A percentile compares a stretch with the other conserved stretches of the same genome.
phyloP scores from a whole-genome alignment of 1,284 basidiomycete genomes.

The Flammula alnicola region DNA sequence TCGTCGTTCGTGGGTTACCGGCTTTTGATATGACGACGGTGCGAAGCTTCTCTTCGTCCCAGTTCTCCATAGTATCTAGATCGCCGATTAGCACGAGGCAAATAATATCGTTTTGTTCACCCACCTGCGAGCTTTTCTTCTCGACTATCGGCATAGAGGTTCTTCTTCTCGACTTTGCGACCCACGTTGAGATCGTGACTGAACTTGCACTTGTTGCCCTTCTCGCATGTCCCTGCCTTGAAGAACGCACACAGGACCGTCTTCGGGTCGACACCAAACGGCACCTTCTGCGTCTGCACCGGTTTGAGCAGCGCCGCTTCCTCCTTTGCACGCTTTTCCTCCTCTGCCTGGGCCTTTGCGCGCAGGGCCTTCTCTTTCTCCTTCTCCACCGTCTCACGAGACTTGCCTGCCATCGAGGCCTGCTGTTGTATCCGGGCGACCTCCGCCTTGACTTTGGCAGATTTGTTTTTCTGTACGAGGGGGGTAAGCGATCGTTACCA shows the following conservation, averaged over 20 bases:
- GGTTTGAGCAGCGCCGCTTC: slow-evolving; percentile 83
- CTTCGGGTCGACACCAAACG: slow-evolving; percentile 96
- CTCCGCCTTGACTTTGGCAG: slow-evolving; percentile 88
- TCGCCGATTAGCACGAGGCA: slow-evolving; percentile 9
- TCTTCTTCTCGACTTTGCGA: slow-evolving; percentile 95
- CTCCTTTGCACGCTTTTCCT: slow-evolving; percentile 86
- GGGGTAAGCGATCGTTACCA: too few relatives aligned
- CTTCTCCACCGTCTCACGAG: slow-evolving; percentile 76
- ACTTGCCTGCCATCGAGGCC: slow-evolving; percentile 74
- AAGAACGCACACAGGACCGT: slow-evolving; percentile 87
- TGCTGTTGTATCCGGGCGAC: slow-evolving; percentile 84
- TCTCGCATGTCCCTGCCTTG: slow-evolving; percentile 90
- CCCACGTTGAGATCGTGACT: slow-evolving; percentile 91
- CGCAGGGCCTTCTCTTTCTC: slow-evolving; percentile 83
- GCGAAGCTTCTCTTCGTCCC: slow-evolving; percentile 94
- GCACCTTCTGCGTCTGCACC: slow-evolving; percentile 85
- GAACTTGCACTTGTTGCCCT: slow-evolving; percentile 94
- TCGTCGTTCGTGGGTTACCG: slow-evolving; percentile 91
- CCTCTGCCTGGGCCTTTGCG: slow-evolving; percentile 79
- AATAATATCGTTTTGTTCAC: too few relatives aligned
- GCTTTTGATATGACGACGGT: slow-evolving; percentile 88
- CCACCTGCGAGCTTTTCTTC: slow-evolving; percentile 80
- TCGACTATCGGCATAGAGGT: slow-evolving; percentile 90
- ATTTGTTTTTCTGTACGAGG: slow-evolving; percentile 84
- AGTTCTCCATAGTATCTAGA: slow-evolving; percentile 95